Base-by-base conservation (phyloP, 331 rosid genomes). In the Quercus tomentella region DNA sequence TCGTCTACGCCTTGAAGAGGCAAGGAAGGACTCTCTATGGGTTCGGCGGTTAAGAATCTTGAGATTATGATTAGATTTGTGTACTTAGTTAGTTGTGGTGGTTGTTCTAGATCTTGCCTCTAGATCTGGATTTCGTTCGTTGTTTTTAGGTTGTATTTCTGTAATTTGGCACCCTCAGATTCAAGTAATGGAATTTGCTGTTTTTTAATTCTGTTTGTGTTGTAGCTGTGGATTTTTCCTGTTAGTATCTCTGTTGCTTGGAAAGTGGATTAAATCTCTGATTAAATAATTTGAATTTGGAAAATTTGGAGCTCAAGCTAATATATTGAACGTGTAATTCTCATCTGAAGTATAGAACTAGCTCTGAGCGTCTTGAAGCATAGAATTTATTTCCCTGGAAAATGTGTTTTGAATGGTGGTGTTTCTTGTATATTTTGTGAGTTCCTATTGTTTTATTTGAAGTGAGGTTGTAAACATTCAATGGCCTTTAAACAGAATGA, bases 1-100 rank as follows among this genome's bases (percentile, higher is more conserved):
- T 84, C 49, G 91, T 84, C 7, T 87, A 87, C 7, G 87, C 88
- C 1, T 16, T 87, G 58, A 87, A 87, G 65, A 82, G 88, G 82
- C 90, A 82, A 25, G 89, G 91, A 51, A 80, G 91, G 76, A 87
- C 90, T 22, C 76, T 87, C 1, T 87, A 88, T 6, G 91, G 89
- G 9, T 88, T 88, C 18, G 91, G 89, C 2, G 91, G 89, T 69
- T 88, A 49, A 49, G 18, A 9, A 41, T 9, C 49, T 41, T 41
- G 49, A 74, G 81, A 2, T 14, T 60, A 35, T 56, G 17, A 9
- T 41, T 68, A 20, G 21, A 6, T 10, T 21, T 20, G 37, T 22
- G 33, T 25, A 16, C 31, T 37, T 26, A 60, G 2, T 23, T 22
- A 60, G 17, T 66, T 0, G 6, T 28, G 21, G 30, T 55, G 1